phyloP scores from a whole-genome alignment of 352 stramenopile genomes.

The Pythium myriotylum region DNA sequence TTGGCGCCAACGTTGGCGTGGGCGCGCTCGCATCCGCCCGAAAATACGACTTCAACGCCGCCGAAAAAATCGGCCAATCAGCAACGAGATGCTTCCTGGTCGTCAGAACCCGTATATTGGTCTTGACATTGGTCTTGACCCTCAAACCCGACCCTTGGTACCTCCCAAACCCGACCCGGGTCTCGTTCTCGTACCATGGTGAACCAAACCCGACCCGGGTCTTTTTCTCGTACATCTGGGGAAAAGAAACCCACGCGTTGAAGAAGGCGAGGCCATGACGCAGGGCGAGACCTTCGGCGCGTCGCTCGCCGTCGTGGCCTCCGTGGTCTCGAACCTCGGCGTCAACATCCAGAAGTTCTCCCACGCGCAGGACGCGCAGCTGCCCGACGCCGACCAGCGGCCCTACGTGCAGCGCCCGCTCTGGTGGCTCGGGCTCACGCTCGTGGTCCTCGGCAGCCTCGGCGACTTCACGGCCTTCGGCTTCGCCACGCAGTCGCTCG shows the following conservation, averaged over 20 bases:
- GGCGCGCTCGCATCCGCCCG: background rate
- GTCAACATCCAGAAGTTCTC: slow-evolving; percentile 92
- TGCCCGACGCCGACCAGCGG: slow-evolving; percentile 48
- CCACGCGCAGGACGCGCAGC: slow-evolving; percentile 59
- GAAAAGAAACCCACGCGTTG: background rate
- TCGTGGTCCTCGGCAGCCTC: slow-evolving; percentile 82
- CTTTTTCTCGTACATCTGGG: no score
- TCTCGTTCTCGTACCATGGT: no score
- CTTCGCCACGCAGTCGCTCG: slow-evolving; percentile 89
- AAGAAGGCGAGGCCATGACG: slow-evolving; percentile 40
- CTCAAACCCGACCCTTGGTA: no score
- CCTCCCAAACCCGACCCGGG: no score
- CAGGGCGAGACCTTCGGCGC: slow-evolving; percentile 84
- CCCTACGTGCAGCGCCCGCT: slow-evolving; percentile 86
- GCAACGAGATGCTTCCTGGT: slow-evolving; percentile 2
- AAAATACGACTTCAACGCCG: slow-evolving; percentile 11
- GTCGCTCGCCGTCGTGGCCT: slow-evolving; percentile 73
- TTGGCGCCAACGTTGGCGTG: background rate
- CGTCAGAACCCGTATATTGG: no score
- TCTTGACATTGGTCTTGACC: no score
- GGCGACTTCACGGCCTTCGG: slow-evolving; percentile 90
- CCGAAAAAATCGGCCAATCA: slow-evolving; percentile 5
- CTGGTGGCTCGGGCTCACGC: slow-evolving; percentile 83
- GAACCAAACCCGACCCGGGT: slow-evolving; percentile 4
- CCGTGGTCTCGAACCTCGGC: slow-evolving; percentile 87